phyloP scores from a whole-genome alignment of 2,329 filamentous ascomycete species.

The Colletotrichum tamarilloi region DNA sequence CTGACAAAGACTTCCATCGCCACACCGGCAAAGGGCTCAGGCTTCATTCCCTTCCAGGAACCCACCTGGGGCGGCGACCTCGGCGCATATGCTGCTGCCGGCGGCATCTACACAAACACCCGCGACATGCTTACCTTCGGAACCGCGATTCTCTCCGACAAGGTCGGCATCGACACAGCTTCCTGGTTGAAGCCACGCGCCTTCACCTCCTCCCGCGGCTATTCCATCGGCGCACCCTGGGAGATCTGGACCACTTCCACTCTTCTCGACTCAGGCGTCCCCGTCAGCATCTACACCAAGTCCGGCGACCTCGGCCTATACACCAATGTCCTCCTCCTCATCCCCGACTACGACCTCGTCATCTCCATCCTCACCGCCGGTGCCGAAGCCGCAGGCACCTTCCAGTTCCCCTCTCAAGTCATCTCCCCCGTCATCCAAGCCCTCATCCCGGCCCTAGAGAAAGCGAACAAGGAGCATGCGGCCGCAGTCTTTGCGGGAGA shows the following conservation, averaged over 20 bases:
- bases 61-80: conserved; percentile 48
- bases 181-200: conserved; percentile 58
- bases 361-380: conserved; percentile 52
- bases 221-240: conserved; percentile 50
- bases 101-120: conserved; percentile 56
- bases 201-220: conserved; percentile 51
- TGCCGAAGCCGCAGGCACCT: conserved; percentile 39
- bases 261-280: conserved; percentile 42
- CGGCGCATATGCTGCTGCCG: conserved; percentile 48
- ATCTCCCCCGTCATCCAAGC: conserved; percentile 44
- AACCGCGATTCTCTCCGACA: conserved; percentile 53
- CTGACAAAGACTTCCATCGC: conserved; percentile 54
- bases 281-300: conserved; percentile 49
- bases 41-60: conserved; percentile 51
- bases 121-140: conserved; percentile 55
- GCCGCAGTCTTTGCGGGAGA: conserved; percentile 47
- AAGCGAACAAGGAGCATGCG: conserved; percentile 53
- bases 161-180: conserved; percentile 52
- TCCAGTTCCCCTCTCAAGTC: conserved; percentile 36
- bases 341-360: conserved; percentile 48
- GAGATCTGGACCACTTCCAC: conserved; percentile 47
- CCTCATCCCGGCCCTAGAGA: conserved; percentile 55
- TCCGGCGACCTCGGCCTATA: conserved; percentile 46
- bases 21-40: conserved; percentile 44
- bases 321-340: conserved; percentile 48